Evolutionary conservation across 768 basidiomycete species (phyloP), one percentile per base, ranked within the genome.

Genomic region (Trametes punicea): DNA sequence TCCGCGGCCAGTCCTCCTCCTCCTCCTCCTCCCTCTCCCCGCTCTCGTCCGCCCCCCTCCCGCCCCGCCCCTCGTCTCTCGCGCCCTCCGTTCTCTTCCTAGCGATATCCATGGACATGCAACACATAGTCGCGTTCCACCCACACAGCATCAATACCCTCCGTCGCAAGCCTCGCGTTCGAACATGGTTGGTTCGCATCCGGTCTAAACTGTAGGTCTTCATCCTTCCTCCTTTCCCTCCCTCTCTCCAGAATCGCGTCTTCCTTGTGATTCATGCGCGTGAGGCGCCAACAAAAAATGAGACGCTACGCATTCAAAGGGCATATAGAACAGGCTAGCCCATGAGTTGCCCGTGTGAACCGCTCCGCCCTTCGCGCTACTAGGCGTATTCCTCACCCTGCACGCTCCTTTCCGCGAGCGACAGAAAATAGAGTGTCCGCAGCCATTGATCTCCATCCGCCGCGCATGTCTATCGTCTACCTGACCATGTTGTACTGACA

Each of bases 201-300:
- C 58, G 58, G 4, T 50, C 52, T 36, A 59, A 59, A 23, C 42
- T 59, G 58, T 59, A 18, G 45, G 53, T 42, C 25, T 45, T 15
- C 18, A 11, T 27, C 10, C 26, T 18, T 44, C 13, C 21, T 13
- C 20, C 30, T 20, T 25, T 6, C 20, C 23, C n/a, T 7, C 29
- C 15, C 33, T 18, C 13, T 26, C 16, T 21, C 41, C 20, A 8
- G 11, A 4, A 16, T 8, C 16, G 42, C 27, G 34, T 29, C n/a
- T 38, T 16, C 27, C 7, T 10, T 10, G n/a, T 46, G 13, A 25
- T 27, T 27, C 11, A 21, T 13, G 1, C 16, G 6, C 11, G 25
- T 16, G 15, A 25, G n/a, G 4, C 15, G 3, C 8, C 29, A 20
- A 30, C 9, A 20, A 29, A 15, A 9, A 11, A 13, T 16, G 13